Evolutionary conservation across 805 yeast species (phyloP).

Genomic region (Jamesozyma piceae): DNA sequence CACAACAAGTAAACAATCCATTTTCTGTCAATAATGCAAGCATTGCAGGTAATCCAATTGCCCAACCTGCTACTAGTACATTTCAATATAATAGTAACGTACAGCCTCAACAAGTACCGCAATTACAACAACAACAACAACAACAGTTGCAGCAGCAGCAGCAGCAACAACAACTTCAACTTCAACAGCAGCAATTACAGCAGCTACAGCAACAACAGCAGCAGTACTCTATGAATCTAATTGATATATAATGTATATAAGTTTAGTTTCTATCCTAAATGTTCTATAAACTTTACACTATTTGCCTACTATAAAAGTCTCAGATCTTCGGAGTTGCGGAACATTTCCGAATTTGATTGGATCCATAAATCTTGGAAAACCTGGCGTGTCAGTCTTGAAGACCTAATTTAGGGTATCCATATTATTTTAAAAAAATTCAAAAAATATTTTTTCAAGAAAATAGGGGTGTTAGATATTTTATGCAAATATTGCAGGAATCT

Average conservation of each 20-base stretch:
- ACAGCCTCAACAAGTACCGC: not conserved
- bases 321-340: too few relatives aligned
- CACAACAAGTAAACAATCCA: not conserved
- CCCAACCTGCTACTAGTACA: not conserved
- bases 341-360: too few relatives aligned
- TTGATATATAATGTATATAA: slow-evolving; percentile 28
- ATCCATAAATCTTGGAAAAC: too few relatives aligned
- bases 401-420: too few relatives aligned
- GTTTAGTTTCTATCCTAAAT: too few relatives aligned
- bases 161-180: not conserved
- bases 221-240: slow-evolving; percentile 13
- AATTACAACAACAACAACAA: not conserved
- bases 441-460: too few relatives aligned
- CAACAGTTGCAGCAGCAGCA: slow-evolving; percentile 4
- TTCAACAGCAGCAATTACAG: not conserved
- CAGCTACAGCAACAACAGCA: slow-evolving; percentile 3
- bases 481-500: too few relatives aligned
- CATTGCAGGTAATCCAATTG: not conserved
- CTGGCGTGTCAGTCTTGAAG: too few relatives aligned
- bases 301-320: too few relatives aligned
- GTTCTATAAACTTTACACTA: too few relatives aligned
- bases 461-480: too few relatives aligned
- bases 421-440: too few relatives aligned
- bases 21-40: not conserved
- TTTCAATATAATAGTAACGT: slow-evolving; percentile 1